Percentiles rank a stretch among this genome's conserved stretches.
Evolutionary conservation across 228 moss, liverwort and hornwort genomes (phyloP).

Genomic region (Sphagnum magellanicum): DNA sequence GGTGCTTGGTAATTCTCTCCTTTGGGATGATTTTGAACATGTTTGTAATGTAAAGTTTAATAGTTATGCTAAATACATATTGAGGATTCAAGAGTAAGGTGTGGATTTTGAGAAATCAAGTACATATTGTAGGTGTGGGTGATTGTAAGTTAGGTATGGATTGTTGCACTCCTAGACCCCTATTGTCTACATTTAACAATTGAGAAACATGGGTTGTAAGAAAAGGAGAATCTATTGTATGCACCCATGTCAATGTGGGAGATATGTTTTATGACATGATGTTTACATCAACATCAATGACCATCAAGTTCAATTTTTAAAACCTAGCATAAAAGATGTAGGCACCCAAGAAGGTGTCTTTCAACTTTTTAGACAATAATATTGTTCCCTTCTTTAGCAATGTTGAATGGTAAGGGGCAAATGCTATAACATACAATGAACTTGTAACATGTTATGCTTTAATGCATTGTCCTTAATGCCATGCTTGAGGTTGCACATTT

Average conservation of each 20-base stretch:
- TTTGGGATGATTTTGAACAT: not conserved
- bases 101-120: constrained; percentile 30
- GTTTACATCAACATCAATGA: constrained; percentile 94
- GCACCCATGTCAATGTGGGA: constrained; percentile 97
- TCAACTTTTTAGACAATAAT: not conserved
- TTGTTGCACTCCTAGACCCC: constrained; percentile 86
- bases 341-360: constrained; percentile 15
- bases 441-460: too few species aligned
- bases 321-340: constrained; percentile 27
- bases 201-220: constrained; percentile 90
- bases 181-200: constrained; percentile 85
- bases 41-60: not conserved
- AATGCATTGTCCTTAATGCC: too few species aligned
- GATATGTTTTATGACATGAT: constrained; percentile 91
- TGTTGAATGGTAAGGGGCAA: too few species aligned
- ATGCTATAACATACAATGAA: too few species aligned
- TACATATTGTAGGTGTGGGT: constrained; percentile 92
- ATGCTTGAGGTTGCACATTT: too few species aligned
- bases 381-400: too few species aligned
- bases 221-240: constrained; percentile 89
- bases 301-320: constrained; percentile 87
- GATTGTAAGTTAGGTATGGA: constrained; percentile 73
- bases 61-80: not conserved
- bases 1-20: not conserved
- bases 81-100: not conserved